Evolutionary conservation across 176 grass and related monocot species (phyloP).

Genomic region (Aegilops tauschii): DNA sequence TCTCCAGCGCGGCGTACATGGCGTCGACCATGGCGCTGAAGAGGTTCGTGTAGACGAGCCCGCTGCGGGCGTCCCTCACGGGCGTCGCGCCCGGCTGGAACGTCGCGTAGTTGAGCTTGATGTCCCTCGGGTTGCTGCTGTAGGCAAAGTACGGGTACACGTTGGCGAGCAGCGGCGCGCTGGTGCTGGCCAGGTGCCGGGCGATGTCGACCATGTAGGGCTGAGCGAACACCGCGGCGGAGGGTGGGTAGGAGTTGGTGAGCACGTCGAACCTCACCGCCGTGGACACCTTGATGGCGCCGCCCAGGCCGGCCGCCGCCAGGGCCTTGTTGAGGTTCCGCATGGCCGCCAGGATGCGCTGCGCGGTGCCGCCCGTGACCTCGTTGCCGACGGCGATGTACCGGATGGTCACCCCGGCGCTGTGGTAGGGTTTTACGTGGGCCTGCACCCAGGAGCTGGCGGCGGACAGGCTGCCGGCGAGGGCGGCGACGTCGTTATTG

Average conservation of each 20-base stretch:
- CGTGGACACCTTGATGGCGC: neutral
- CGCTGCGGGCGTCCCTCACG: neutral
- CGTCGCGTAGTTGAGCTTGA: neutral
- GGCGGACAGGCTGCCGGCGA: constrained; percentile 17
- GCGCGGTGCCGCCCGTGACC: constrained; percentile 32
- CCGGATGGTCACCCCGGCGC: constrained; percentile 34
- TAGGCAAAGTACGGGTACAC: constrained; percentile 1
- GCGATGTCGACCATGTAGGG: neutral
- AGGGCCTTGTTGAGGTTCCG: neutral
- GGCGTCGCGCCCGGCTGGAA: neutral
- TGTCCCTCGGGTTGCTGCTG: neutral
- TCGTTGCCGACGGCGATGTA: constrained; percentile 68
- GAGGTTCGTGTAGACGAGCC: neutral
- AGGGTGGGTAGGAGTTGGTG: neutral
- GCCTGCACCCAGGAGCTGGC: constrained; percentile 32
- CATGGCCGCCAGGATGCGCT: neutral
- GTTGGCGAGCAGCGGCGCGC: neutral
- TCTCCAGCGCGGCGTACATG: constrained; percentile 35
- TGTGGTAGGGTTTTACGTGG: constrained; percentile 32
- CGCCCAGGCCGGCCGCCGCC: neutral
- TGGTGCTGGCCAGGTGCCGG: neutral
- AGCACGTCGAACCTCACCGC: neutral
- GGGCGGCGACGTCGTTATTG: constrained; percentile 23
- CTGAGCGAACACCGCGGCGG: neutral
- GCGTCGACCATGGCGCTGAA: neutral